These are phyloP conservation scores for Penicillium samsonianum DNA, from an alignment of 495 filamentous ascomycete genomes.

Conservation along the genomic window DNA sequence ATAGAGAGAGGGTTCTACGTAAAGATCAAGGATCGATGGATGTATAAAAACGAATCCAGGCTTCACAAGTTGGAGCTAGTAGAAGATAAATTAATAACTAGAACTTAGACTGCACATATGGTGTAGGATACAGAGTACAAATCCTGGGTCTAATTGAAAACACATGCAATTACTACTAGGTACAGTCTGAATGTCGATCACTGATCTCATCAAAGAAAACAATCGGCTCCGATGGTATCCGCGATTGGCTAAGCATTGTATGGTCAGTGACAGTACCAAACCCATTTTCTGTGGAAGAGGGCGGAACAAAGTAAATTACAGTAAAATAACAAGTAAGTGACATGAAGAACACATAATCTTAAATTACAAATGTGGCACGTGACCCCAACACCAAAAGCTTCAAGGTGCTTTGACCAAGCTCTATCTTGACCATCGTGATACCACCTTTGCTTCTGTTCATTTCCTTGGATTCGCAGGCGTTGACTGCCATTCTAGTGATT, in stretches of 20 bases:
- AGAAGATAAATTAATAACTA: background rate
- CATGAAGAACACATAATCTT: conserved; percentile 3
- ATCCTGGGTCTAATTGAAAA: background rate
- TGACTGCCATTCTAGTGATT: background rate
- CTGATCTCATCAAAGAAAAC: conserved; percentile 10
- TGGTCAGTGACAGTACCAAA: background rate
- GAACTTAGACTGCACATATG: background rate
- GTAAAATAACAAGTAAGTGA: background rate
- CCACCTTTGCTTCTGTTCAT: conserved; percentile 4
- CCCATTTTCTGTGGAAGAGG: background rate
- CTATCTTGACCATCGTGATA: conserved; percentile 13
- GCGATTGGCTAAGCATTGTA: conserved; percentile 16
- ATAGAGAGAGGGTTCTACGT: no score
- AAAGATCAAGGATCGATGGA: no score
- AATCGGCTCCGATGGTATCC: conserved; percentile 29
- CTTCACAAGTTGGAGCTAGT: no score
- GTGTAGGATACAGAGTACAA: background rate
- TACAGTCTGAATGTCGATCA: conserved; percentile 1
- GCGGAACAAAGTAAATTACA: background rate
- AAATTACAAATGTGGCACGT: conserved; percentile 8
- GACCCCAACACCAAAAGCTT: conserved; percentile 4
- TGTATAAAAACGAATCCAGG: no score
- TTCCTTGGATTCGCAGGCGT: background rate
- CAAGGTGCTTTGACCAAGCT: conserved; percentile 14
- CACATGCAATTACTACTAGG: background rate